Base-by-base conservation (phyloP, 306 rosid genomes). In the Amphicarpaea edgeworthii region DNA sequence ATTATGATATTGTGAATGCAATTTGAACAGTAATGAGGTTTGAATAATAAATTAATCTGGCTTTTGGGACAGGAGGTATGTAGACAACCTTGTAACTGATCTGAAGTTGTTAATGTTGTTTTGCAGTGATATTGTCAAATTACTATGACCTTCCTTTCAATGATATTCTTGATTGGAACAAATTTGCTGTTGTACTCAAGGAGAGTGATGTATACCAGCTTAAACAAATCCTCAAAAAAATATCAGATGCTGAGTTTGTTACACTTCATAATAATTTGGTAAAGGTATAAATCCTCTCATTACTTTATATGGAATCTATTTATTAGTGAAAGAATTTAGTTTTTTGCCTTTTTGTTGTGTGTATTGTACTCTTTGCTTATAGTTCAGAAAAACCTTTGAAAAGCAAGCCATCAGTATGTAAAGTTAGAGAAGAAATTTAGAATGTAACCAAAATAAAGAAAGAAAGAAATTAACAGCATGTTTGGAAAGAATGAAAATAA, bases 61-160 rank as follows among this genome's bases (percentile, higher is more conserved):
- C 47, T 53, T 49, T 72, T 81, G 69, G 32, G 50, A 62, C 79
- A 58, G 77, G 49, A 59, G 71, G 37, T 65, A 47, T 57, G 14
- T 74, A 21, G 47, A 42, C 53, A 50, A 74, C 40, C 51, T 11
- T 69, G 43, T 83, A 63, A 17, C 53, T 79, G 50, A 75, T 78
- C 73, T 78, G 34, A 53, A 78, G 51, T 54, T 84, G 38, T 41
- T 81, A 49, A 40, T 81, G 70, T 81, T 70, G 60, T 83, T 57
- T 79, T 88, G 91, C 91, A 95, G 97, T 95, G 68, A 92, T 95
- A 89, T 83, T 95, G 68, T 95, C 97, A 55, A 83, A 95, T 85
- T 92, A 90, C 81, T 95, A 95, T 69, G 97, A 95, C 85, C 92
- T 95, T 37, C 99, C 99, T 54, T 95, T 95, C 87, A 95, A 92